Evolutionary conservation across 1,284 basidiomycete species (phyloP), one percentile per base, ranked within the genome.

Genomic region (Melanopsichium pennsylvanicum): DNA sequence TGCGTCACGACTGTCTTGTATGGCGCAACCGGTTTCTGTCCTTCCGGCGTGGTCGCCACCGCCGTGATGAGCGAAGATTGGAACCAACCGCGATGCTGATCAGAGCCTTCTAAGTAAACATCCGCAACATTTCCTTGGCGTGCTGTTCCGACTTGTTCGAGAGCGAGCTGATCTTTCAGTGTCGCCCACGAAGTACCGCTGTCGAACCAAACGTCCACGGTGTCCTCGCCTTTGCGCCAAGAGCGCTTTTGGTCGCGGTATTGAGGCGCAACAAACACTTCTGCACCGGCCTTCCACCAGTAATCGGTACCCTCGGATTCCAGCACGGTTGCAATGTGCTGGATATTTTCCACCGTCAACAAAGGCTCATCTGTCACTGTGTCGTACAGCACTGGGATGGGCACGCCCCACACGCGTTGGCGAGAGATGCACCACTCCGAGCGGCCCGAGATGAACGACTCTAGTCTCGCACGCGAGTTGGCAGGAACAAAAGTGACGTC

Each of bases 131-230:
- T 29, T 11, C 18, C 26, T 15, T 18, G 39, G 7, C 41, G n/a
- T 5, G 15, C 18, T 11, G n/a, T 3, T 8, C 6, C 33, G 22
- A 5, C 19, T 3, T 31, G 15, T 9, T 68, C 56, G 15, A 29
- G 26, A 2, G 36, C 42, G 66, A 75, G 40, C 73, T 77, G 12
- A 84, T 85, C 25, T 75, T 76, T 27, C 29, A 97, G 84, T 82
- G 92, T 86, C 1, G 91, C 88, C 96, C 96, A 99, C 2, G 93
- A 93, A 1, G 90, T 89, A 2, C 96, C 96, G 74, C 92, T 95
- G 83, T 99, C 96, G 74, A 98, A 98, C 96, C 96, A 99, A 4
- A 99, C 96, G 80, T 99, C 96, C 86, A 98, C 91, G 0, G 95
- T 98, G 80, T 99, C 96, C 2, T 86, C 88, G 8, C 93, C 90